Conservation (phyloP, 73 alveolate species). For the Tetrahymena malaccensis region DNA sequence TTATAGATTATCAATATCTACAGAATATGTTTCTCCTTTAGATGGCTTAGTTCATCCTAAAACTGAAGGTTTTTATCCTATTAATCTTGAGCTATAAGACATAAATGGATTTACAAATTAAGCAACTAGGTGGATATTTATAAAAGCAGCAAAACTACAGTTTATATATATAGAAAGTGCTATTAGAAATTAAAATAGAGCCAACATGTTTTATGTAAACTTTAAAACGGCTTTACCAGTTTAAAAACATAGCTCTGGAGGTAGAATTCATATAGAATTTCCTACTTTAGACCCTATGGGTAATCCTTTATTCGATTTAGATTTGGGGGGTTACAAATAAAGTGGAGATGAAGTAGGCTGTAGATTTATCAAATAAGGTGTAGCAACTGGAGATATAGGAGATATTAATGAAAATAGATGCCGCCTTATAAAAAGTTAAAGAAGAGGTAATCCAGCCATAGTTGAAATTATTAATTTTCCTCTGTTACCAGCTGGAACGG, state of each 20-base stretch:
- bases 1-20: background rate
- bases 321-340: background rate
- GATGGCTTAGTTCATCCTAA: background rate
- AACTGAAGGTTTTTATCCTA: background rate
- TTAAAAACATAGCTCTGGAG: background rate
- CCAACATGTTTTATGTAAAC: background rate
- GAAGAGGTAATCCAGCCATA: background rate
- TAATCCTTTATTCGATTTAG: background rate
- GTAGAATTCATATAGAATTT: background rate
- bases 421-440: background rate
- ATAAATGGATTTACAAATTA: background rate
- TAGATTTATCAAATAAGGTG: background rate
- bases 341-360: background rate
- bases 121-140: background rate
- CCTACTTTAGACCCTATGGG: background rate
- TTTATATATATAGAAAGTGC: background rate
- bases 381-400: background rate
- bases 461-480: background rate
- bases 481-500: background rate
- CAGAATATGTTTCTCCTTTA: background rate
- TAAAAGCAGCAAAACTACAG: background rate
- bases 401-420: background rate
- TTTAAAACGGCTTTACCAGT: background rate
- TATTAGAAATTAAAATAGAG: background rate
- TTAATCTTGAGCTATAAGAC: background rate